Percentiles rank a stretch among this genome's conserved stretches.
Conservation (phyloP, 108 stramenopile genomes). For the Skeletonema marinoi region DNA sequence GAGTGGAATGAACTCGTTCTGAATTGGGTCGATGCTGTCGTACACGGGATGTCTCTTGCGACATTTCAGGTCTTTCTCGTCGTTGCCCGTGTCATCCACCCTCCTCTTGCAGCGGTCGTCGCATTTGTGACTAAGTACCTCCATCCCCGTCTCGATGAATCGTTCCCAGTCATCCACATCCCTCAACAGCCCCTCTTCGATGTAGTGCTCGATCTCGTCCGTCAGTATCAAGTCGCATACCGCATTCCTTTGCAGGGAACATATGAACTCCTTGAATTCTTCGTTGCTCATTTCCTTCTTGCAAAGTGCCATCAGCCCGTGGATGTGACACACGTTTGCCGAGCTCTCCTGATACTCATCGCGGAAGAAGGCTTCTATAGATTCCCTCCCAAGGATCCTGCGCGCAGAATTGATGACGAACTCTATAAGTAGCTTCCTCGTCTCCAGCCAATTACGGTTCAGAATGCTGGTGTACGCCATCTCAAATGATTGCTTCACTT, state of each 20-base stretch:
- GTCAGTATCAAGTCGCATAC: not conserved
- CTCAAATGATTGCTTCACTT: slow-evolving; percentile 9
- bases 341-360: slow-evolving; percentile 20
- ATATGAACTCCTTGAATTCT: slow-evolving; percentile 1
- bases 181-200: not conserved
- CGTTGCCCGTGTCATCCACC: not conserved
- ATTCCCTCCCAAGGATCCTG: not conserved
- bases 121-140: not conserved
- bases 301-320: slow-evolving; percentile 1
- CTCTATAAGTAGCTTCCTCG: slow-evolving; percentile 6
- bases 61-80: not conserved
- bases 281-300: not conserved
- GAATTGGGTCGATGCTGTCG: not conserved
- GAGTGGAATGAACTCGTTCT: not conserved
- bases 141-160: not conserved
- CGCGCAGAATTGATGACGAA: not conserved
- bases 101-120: slow-evolving; percentile 3
- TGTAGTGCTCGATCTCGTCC: not conserved
- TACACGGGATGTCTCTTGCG: not conserved
- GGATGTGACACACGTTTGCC: slow-evolving; percentile 24
- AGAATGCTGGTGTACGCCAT: slow-evolving; percentile 12
- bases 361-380: not conserved
- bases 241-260: slow-evolving; percentile 3
- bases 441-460: slow-evolving; percentile 19
- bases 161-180: slow-evolving; percentile 2